Evolutionary conservation across 495 filamentous ascomycete species (phyloP).

Genomic region (Usnea hakonensis): DNA sequence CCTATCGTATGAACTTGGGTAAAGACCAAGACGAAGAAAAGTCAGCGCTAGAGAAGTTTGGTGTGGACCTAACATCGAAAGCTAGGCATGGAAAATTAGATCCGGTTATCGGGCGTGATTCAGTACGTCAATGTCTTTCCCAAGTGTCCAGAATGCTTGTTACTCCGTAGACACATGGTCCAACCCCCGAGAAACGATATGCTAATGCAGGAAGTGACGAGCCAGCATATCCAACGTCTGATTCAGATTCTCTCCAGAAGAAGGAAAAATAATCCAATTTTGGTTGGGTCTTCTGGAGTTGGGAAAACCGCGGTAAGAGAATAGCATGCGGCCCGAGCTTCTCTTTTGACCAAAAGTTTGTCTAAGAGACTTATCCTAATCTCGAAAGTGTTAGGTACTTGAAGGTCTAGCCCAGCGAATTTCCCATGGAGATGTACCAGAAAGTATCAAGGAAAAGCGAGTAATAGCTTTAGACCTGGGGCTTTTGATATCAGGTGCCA

Average conservation of each 20-base stretch:
- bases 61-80: conserved; percentile 78
- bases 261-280: conserved; percentile 94
- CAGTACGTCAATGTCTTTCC: conserved; percentile 12
- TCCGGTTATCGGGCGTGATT: conserved; percentile 87
- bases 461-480: conserved; percentile 85
- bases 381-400: conserved; percentile 38
- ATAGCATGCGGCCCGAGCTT: too few relatives aligned
- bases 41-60: conserved; percentile 80
- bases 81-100: conserved; percentile 88
- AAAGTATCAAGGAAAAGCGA: conserved; percentile 90
- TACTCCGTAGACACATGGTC: conserved; percentile 36
- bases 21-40: conserved; percentile 60
- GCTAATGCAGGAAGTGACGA: not conserved
- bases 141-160: not conserved
- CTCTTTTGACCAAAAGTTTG: too few relatives aligned
- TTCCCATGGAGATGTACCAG: conserved; percentile 85
- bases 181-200: not conserved
- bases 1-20: conserved; percentile 84
- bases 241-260: conserved; percentile 88
- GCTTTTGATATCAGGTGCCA: conserved; percentile 87
- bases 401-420: conserved; percentile 91
- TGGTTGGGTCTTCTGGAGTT: conserved; percentile 87
- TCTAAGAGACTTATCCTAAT: too few relatives aligned
- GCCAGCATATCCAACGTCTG: conserved; percentile 63
- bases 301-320: conserved; percentile 78